These are phyloP conservation scores for Naganishia sp. DNA, from an alignment of 1,284 basidiomycete genomes.

Conservation along the genomic window DNA sequence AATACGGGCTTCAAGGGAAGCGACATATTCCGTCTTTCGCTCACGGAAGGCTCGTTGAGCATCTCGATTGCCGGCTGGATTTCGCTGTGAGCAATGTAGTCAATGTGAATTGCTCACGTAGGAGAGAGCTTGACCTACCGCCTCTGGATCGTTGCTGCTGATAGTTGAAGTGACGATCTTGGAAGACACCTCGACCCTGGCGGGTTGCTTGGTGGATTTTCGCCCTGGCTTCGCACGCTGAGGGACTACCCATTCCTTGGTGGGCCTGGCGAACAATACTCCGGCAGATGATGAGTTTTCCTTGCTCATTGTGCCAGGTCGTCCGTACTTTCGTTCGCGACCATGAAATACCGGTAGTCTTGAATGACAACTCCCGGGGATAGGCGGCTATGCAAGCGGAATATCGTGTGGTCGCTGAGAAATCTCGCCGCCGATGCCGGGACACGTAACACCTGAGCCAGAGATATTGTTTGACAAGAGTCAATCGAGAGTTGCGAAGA, in stretches of 20 bases:
- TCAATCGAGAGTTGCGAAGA: too few species aligned
- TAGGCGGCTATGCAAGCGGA: too few species aligned
- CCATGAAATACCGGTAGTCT: neutral
- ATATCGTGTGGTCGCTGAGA: too few species aligned
- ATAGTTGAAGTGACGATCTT: conserved; percentile 23
- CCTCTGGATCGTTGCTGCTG: conserved; percentile 39
- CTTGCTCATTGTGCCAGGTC: conserved; percentile 16
- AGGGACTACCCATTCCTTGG: conserved; percentile 86
- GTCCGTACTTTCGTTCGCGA: neutral
- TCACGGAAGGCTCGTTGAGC: conserved; percentile 89
- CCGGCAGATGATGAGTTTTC: conserved; percentile 52
- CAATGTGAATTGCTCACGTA: neutral
- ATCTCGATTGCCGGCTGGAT: conserved; percentile 60
- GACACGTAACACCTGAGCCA: too few species aligned
- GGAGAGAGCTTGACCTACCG: neutral
- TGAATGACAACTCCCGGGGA: too few species aligned
- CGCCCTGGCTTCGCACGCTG: conserved; percentile 85
- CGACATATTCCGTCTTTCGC: conserved; percentile 83
- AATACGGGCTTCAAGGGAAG: conserved; percentile 83
- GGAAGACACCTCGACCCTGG: conserved; percentile 3
- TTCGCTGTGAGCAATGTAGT: conserved; percentile 10
- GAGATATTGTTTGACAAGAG: too few species aligned
- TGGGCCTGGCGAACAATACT: conserved; percentile 59
- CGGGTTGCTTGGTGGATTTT: conserved; percentile 71
- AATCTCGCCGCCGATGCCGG: too few species aligned